These are phyloP conservation scores for Sporothrix globosa DNA, from an alignment of 2,329 filamentous ascomycete species.

Conservation along the genomic window DNA sequence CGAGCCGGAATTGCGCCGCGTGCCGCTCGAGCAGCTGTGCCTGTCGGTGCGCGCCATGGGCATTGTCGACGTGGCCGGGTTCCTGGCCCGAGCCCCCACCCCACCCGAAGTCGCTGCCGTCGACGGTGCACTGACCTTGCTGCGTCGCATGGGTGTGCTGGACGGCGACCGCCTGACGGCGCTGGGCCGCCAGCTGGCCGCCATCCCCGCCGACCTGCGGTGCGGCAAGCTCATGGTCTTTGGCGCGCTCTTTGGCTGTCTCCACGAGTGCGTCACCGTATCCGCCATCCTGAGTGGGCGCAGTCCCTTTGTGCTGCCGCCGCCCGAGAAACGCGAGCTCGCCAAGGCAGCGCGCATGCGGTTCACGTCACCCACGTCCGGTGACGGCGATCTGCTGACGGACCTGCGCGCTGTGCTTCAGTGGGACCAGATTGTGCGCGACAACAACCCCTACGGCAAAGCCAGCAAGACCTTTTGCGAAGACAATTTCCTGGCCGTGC, in stretches of 20 bases:
- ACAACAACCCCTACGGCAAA: constrained; percentile 54
- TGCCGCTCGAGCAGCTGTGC: constrained; percentile 91
- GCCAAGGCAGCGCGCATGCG: constrained; percentile 73
- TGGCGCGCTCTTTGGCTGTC: constrained; percentile 88
- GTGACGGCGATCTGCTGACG: constrained; percentile 85
- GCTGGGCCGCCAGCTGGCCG: constrained; percentile 87
- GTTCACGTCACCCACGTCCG: constrained; percentile 63
- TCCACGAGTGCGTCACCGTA: constrained; percentile 85
- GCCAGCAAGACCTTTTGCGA: constrained; percentile 78
- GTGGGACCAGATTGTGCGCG: constrained; percentile 71
- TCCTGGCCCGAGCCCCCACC: constrained; percentile 84
- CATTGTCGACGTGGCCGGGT: constrained; percentile 75
- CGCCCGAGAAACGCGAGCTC: constrained; percentile 78
- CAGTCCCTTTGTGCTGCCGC: constrained; percentile 83
- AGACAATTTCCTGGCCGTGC: constrained; percentile 79
- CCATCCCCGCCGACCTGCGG: constrained; percentile 90
- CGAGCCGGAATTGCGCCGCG: constrained; percentile 89
- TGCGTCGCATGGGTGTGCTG: constrained; percentile 84
- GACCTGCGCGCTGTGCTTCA: constrained; percentile 82
- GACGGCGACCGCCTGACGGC: constrained; percentile 80
- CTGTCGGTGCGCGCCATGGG: constrained; percentile 95
- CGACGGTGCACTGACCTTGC: constrained; percentile 76
- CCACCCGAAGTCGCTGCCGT: constrained; percentile 85
- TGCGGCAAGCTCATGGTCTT: constrained; percentile 96
- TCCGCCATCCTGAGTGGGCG: constrained; percentile 81